Percentiles rank a stretch among this genome's conserved stretches.
Evolutionary conservation across 2,329 filamentous ascomycete genomes (phyloP).

Genomic region (Colletotrichum abscissum): DNA sequence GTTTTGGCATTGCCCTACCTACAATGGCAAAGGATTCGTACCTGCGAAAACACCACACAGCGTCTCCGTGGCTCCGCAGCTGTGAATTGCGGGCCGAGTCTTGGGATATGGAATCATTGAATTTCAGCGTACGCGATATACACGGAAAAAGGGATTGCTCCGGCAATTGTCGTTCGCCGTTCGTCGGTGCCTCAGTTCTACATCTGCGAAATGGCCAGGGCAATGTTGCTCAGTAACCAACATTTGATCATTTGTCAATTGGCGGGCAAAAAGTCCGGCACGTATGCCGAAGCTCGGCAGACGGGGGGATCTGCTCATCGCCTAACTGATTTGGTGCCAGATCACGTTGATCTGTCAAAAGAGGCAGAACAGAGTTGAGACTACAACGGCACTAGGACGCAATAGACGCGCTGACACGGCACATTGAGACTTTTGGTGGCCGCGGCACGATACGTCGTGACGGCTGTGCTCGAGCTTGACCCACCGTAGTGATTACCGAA

Average conservation of each 20-base stretch:
- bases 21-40: neutral
- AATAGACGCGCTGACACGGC: constrained; percentile 18
- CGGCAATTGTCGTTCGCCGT: neutral
- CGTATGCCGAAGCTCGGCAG: constrained; percentile 28
- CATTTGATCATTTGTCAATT: neutral
- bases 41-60: neutral
- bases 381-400: constrained; percentile 22
- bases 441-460: constrained; percentile 6
- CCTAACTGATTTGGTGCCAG: constrained; percentile 18
- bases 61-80: neutral
- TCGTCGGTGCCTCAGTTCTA: neutral
- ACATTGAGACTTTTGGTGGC: constrained; percentile 10
- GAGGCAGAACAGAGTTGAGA: constrained; percentile 23
- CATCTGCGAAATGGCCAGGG: neutral
- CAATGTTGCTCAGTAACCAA: neutral
- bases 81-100: neutral
- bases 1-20: neutral
- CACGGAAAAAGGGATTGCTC: neutral
- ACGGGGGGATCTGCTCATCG: neutral
- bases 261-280: constrained; percentile 6
- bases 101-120: neutral
- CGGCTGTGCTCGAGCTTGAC: neutral
- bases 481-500: neutral
- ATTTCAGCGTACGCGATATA: neutral
- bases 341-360: constrained; percentile 22